phyloP scores from a whole-genome alignment of 2,329 filamentous ascomycete genomes.

The Nakataea oryzae region DNA sequence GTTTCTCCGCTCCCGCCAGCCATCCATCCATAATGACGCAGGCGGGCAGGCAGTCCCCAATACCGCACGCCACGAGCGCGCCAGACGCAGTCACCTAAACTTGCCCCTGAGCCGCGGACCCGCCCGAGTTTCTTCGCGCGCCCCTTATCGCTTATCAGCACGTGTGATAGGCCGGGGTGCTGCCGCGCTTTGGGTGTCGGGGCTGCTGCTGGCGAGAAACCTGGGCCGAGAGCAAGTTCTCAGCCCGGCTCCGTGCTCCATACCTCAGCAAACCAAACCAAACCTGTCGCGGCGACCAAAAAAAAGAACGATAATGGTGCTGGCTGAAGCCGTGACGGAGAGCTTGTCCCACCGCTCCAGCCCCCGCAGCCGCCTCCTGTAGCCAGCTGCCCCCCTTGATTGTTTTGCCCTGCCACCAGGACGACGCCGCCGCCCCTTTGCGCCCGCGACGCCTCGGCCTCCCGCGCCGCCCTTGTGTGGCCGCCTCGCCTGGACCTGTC shows the following conservation, averaged over 20 bases:
- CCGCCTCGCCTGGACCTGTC: background rate
- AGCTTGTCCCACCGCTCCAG: background rate
- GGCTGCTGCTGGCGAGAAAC: background rate
- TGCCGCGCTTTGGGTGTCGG: background rate
- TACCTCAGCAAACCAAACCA: background rate
- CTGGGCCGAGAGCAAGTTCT: background rate
- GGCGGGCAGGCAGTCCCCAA: no score
- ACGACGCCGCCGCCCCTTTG: background rate
- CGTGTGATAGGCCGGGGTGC: background rate
- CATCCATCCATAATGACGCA: no score
- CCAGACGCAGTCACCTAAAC: no score
- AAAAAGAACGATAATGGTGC: background rate
- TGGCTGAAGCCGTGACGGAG: background rate
- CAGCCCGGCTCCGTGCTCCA: background rate
- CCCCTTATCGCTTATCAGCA: background rate
- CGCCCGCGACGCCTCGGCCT: background rate
- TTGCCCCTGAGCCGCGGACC: background rate
- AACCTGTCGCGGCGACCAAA: background rate
- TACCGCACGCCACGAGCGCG: no score
- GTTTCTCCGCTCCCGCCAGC: no score
- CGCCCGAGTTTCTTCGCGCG: background rate
- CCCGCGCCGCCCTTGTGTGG: no score
- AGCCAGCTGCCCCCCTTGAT: background rate
- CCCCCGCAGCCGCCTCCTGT: background rate
- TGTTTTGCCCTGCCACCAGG: background rate